Base-by-base conservation (phyloP, 2,329 filamentous ascomycete species). In the Arthrinium puccinioides region DNA sequence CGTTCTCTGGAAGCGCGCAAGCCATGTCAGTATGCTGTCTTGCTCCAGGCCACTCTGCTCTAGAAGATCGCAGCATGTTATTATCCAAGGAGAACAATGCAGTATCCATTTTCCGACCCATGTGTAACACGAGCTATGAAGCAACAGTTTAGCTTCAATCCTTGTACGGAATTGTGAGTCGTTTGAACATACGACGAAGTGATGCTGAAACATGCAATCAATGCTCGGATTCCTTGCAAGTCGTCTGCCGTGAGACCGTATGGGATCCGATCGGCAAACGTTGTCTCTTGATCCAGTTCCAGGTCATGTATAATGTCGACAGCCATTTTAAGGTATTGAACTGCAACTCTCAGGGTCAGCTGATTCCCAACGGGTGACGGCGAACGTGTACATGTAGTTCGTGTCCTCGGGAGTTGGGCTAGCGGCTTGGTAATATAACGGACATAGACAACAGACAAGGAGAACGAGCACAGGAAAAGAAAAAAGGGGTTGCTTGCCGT, bases 291-390 rank as follows among this genome's bases (percentile, higher is more conserved):
- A 18, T 72, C 65, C 2, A 76, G 50, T 6, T 71, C 69, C 1
- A 76, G 59, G 38, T 76, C 72, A 8, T 56, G 58, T 7, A 70
- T 49, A 8, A 75, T 60, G 38, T 76, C 72, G 13, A 62, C 59
- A 0, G 64, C 63, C 70, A 76, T 75, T 18, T 67, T 62, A 5
- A 72, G 48, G 45, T 75, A 76, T 38, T 74, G 71, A 5, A 62
- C 56, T 1, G 63, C 56, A n/a, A n/a, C n/a, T n/a, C n/a, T n/a
- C n/a, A n/a, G n/a, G n/a, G n/a, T n/a, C n/a, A n/a, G n/a, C 26
- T 73, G 69, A 42, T 4, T 13, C 14, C 14, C 18, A 10, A 31
- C 14, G 7, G 14, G 14, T 10, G 19, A 18, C 11, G n/a, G n/a
- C n/a, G n/a, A n/a, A n/a, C n/a, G n/a, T n/a, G n/a, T n/a, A n/a